Conservation (phyloP, 768 basidiomycete genomes). For the Sutorius australiensis region DNA sequence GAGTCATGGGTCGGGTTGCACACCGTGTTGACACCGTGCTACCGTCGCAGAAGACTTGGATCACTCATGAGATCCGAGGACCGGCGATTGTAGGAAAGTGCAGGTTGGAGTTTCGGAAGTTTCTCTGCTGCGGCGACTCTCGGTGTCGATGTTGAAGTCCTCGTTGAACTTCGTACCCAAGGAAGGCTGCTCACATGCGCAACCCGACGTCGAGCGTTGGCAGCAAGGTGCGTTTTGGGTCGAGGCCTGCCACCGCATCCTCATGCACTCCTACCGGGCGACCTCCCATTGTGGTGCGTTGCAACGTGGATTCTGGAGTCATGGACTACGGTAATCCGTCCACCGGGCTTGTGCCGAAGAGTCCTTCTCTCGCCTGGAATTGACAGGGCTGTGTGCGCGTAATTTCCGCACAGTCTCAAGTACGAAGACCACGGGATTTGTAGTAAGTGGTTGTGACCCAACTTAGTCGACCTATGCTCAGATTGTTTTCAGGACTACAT, state of each 20-base stretch:
- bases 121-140: background rate
- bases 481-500: constrained; percentile 1
- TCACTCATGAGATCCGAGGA: constrained; percentile 2
- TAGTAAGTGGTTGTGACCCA: background rate
- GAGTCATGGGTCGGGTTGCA: background rate
- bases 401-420: constrained; percentile 20
- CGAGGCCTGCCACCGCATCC: background rate
- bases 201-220: background rate
- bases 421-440: background rate
- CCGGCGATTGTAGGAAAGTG: constrained; percentile 15
- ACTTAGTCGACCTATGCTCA: background rate
- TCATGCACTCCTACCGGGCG: background rate
- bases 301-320: constrained; percentile 9
- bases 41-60: background rate
- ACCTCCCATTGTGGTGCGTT: background rate
- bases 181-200: background rate
- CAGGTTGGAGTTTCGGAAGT: constrained; percentile 1
- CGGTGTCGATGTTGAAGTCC: background rate
- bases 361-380: constrained; percentile 7
- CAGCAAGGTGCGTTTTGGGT: background rate
- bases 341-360: constrained; percentile 1
- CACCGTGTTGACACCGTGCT: background rate
- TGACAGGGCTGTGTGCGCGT: constrained; percentile 13
- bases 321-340: background rate
- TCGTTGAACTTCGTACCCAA: constrained; percentile 1